A percentile compares a stretch with the other conserved stretches of the same genome.
Conservation (phyloP, 345 rosid species). For the Euphorbia pulcherrima region DNA sequence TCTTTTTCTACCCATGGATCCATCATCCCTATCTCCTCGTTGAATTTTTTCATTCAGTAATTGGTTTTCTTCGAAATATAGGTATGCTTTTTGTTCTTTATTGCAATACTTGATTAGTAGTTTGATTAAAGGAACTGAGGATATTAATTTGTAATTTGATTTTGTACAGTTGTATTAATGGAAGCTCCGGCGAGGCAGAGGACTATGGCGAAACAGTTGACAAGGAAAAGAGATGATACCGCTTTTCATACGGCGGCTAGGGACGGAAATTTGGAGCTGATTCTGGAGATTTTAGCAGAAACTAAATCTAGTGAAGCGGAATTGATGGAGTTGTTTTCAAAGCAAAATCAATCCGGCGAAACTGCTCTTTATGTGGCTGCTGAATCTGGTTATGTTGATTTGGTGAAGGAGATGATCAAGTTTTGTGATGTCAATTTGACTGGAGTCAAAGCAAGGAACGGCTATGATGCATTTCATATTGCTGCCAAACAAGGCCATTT, state of each 20-base stretch:
- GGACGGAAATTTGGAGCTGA: constrained; percentile 47
- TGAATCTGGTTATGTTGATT: constrained; percentile 54
- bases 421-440: constrained; percentile 53
- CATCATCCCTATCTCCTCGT: not conserved
- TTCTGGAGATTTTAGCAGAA: constrained; percentile 44
- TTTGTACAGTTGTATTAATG: constrained; percentile 8
- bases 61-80: too few species aligned
- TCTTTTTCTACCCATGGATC: not conserved
- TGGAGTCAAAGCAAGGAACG: constrained; percentile 65
- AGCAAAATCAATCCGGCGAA: constrained; percentile 80
- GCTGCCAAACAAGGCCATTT: constrained; percentile 85
- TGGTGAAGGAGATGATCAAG: constrained; percentile 63
- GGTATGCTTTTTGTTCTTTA: not conserved
- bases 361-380: constrained; percentile 82
- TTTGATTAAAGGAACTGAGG: not conserved
- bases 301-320: constrained; percentile 28
- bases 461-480: constrained; percentile 80
- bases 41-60: too few species aligned
- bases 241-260: constrained; percentile 63
- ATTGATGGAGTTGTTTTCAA: constrained; percentile 48
- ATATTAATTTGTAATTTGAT: not conserved
- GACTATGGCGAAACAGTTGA: constrained; percentile 66
- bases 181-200: constrained; percentile 32
- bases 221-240: constrained; percentile 70
- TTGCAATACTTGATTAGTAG: too few species aligned